These are phyloP conservation scores for Ogataea degrootiae DNA, from an alignment of 805 yeast genomes.

Conservation along the genomic window DNA sequence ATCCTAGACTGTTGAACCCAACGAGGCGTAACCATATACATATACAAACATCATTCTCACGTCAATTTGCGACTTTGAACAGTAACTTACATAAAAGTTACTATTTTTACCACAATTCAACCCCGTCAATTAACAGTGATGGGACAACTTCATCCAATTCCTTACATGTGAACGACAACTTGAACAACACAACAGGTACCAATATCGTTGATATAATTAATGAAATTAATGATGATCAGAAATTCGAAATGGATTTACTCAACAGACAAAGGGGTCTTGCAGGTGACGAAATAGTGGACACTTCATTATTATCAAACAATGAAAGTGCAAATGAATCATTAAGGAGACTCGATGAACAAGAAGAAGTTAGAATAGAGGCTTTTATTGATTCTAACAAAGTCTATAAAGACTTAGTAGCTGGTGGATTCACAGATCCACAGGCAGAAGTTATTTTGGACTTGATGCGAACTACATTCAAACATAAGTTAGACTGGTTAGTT, in stretches of 20 bases:
- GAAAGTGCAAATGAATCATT: no score
- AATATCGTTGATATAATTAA: constrained; percentile 26
- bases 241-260: constrained; percentile 11
- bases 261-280: not conserved
- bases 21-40: no score
- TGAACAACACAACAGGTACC: constrained; percentile 15
- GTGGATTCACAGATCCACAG: constrained; percentile 61
- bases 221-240: constrained; percentile 26
- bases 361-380: constrained; percentile 26
- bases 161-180: constrained; percentile 3
- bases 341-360: constrained; percentile 3
- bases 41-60: no score
- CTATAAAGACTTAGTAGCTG: constrained; percentile 43
- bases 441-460: constrained; percentile 53
- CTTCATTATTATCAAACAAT: not conserved
- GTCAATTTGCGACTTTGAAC: no score
- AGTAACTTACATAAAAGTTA: no score
- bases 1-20: no score
- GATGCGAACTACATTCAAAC: constrained; percentile 31
- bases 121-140: not conserved
- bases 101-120: constrained; percentile 6
- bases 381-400: constrained; percentile 62
- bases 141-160: not conserved
- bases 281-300: not conserved
- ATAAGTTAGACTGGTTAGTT: constrained; percentile 41